Evolutionary conservation across 305 asterid species (phyloP), one percentile per base, ranked within the genome.

Genomic region (Stenogyne calaminthoides): DNA sequence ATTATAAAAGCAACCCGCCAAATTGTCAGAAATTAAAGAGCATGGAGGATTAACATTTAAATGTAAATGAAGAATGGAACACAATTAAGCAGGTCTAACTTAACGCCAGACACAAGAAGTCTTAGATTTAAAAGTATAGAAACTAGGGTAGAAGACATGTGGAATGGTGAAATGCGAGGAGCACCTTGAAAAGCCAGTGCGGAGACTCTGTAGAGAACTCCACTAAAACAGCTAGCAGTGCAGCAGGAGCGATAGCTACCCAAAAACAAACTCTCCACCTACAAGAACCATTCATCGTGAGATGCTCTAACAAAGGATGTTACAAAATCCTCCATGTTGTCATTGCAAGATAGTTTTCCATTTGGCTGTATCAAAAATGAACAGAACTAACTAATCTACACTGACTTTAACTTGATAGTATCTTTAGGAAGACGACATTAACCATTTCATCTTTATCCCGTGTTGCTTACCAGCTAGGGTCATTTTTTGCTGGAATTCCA

Each of bases 251-350:
- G 32, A 87, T 77, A 70, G 97, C 87, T 73, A 87, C 82, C 98
- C 97, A 93, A 81, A 93, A 93, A 81, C 98, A 93, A 67, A 87
- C 87, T 76, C 97, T 88, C 98, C 98, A 93, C 98, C 97, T 91
- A 80, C 70, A 72, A 67, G 56, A 75, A 69, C 49, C 70, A 44
- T 57, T 64, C 54, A 55, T 34, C 20, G 32, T 65, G 66, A 58
- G 69, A 55, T 57, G 18, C 29, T 25, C 29, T 25, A 25, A 25
- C 29, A 44, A 73, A 22, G 67, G 39, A 39, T 32, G 20, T 32
- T 46, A 7, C 29, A 67, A 34, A 63, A 16, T 34, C 36, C 36
- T 32, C 36, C 36, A 32, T 32, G 36, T 6, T 32, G 36, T 32
- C 7, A 32, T 32, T 32, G 36, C 36, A 32, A 32, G n/a, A 18